These are phyloP conservation scores for Caryopteris hybrid DNA, from an alignment of 305 asterid genomes.

Conservation along the genomic window DNA sequence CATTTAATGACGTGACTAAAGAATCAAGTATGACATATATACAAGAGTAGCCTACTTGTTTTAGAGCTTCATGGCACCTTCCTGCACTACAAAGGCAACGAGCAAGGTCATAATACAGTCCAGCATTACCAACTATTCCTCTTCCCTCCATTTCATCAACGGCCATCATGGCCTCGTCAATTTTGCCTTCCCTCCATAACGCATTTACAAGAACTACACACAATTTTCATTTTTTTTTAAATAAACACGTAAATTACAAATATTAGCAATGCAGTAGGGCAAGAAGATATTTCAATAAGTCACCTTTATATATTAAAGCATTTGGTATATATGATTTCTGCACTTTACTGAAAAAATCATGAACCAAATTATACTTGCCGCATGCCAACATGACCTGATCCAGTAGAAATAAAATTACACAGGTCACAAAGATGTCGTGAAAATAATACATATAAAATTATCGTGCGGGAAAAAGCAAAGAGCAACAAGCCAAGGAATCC, in stretches of 20 bases:
- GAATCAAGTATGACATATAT: background rate
- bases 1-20: background rate
- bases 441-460: too few species aligned
- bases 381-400: conserved; percentile 88
- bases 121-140: conserved; percentile 88
- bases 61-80: conserved; percentile 78
- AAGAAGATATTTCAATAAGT: conserved; percentile 6
- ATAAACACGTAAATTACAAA: background rate
- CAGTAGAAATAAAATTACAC: conserved; percentile 18
- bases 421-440: background rate
- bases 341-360: conserved; percentile 83
- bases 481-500: too few species aligned
- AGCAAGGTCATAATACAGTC: conserved; percentile 88
- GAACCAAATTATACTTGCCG: conserved; percentile 79
- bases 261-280: conserved; percentile 9
- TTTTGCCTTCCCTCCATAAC: conserved; percentile 81
- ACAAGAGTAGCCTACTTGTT: conserved; percentile 54
- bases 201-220: conserved; percentile 74
- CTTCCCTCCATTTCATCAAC: conserved; percentile 85
- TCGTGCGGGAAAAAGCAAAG: too few species aligned
- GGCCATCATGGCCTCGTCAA: conserved; percentile 68
- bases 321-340: conserved; percentile 71
- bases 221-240: conserved; percentile 17
- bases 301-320: conserved; percentile 89
- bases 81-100: conserved; percentile 96